These are phyloP conservation scores for Saturnispora diversa DNA, from an alignment of 805 yeast species.

Conservation along the genomic window DNA sequence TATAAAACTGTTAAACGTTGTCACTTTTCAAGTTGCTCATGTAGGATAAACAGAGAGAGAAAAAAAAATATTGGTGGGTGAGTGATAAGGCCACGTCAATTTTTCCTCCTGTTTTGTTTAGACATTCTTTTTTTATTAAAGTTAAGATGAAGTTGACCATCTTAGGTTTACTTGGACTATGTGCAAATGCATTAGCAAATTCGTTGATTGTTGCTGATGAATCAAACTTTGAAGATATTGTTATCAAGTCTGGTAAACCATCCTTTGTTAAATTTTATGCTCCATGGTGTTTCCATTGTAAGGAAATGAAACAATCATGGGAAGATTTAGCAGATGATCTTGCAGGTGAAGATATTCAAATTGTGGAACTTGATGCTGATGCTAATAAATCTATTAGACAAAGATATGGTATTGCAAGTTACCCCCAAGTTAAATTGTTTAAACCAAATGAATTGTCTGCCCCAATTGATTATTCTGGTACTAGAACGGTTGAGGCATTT, in stretches of 20 bases:
- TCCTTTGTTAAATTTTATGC: conserved; percentile 72
- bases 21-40: no score
- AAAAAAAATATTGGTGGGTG: no score
- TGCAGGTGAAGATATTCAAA: conserved; percentile 20
- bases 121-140: no score
- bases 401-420: conserved; percentile 49
- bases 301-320: conserved; percentile 45
- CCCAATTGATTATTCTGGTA: conserved; percentile 51
- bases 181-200: neutral
- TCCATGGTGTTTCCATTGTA: conserved; percentile 69
- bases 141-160: conserved; percentile 1
- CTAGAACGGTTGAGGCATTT: conserved; percentile 42
- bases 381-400: conserved; percentile 41
- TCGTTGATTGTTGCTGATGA: conserved; percentile 31
- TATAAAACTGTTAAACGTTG: no score
- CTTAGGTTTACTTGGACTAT: neutral
- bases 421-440: conserved; percentile 57
- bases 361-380: conserved; percentile 53
- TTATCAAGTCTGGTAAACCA: conserved; percentile 55
- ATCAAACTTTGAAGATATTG: conserved; percentile 45
- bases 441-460: conserved; percentile 38
- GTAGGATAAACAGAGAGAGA: no score
- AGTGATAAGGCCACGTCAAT: no score
- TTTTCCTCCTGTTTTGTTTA: no score
- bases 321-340: conserved; percentile 23